Evolutionary conservation across 805 yeast species (phyloP), one percentile per base, ranked within the genome.

Genomic region (Ogataea allantospora): DNA sequence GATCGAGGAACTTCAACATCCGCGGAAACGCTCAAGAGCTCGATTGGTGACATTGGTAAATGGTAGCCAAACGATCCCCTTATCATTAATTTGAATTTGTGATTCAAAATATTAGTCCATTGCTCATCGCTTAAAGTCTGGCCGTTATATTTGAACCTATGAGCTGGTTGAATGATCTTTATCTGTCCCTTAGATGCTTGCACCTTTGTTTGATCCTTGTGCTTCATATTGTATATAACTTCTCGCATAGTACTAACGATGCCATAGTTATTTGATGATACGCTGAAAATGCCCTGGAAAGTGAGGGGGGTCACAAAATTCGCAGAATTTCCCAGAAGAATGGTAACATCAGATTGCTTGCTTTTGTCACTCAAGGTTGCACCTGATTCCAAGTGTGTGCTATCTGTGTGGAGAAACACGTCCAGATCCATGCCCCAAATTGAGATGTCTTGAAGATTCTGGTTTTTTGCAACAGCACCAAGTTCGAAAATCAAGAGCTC

Each of bases 361-460:
- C 33, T 12, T 24, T 32, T 31, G 13, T 14, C 22, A 12, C 30
- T 40, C 17, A 33, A 9, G 2, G 20, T 29, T 8, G 23, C 4
- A 9, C 11, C 23, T 21, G 9, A 7, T 4, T 44, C 48, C 7
- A 50, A 29, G 13, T 42, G 30, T 2, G 39, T 42, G 27, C 54
- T 30, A 22, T 56, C 53, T 1, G 64, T 60, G 3, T 54, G 36
- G 7, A 63, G 25, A 26, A 63, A 60, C 1, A 63, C 54, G 43
- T 63, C 67, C 14, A 63, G 25, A 40, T 61, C 58, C 50, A 55
- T 44, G n/a, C 53, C 46, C 57, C 60, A 56, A 6, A 63, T 50
- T 6, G 44, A 29, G 4, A 62, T 42, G 38, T 58, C 62, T 43
- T 61, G 66, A n/a, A 55, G 40, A 38, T 63, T 62, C 6, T 40